Percentiles rank a stretch among this genome's conserved stretches.
These are phyloP conservation scores for Plenodomus lindquistii DNA, from an alignment of 2,329 filamentous ascomycete species.

Conservation along the genomic window DNA sequence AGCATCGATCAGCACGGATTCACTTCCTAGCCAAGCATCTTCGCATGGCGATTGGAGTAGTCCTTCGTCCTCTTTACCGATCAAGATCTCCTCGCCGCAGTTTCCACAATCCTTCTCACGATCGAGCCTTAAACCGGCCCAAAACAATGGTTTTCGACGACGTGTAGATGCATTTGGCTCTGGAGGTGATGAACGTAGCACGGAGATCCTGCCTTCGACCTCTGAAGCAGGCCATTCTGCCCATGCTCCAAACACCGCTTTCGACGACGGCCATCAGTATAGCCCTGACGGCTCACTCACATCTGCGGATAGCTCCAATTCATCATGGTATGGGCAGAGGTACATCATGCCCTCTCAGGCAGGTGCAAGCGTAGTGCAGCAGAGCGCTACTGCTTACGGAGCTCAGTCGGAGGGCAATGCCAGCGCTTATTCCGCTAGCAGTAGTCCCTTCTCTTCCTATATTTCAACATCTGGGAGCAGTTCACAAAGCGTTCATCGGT, in stretches of 20 bases:
- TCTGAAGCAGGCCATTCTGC: not conserved
- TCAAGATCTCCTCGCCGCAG: conserved; percentile 6
- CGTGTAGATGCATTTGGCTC: not conserved
- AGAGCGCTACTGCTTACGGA: not conserved
- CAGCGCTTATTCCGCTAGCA: not conserved
- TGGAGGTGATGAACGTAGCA: not conserved
- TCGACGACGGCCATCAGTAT: not conserved
- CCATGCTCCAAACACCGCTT: not conserved
- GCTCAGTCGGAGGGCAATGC: not conserved
- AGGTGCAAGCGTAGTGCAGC: not conserved
- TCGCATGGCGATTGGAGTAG: conserved; percentile 5
- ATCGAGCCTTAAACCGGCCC: not conserved
- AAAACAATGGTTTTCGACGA: not conserved
- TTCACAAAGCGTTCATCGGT: not conserved
- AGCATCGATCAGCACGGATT: conserved; percentile 10
- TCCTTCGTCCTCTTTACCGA: not conserved
- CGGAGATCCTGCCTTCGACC: not conserved
- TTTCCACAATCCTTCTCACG: not conserved
- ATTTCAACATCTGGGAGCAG: not conserved
- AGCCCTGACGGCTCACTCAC: not conserved
- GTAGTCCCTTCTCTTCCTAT: not conserved
- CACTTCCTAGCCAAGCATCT: conserved; percentile 4
- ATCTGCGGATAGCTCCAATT: not conserved
- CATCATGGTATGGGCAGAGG: conserved; percentile 11
- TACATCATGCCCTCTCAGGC: not conserved